A percentile compares a stretch with the other conserved stretches of the same genome.
phyloP scores from a whole-genome alignment of 2,329 filamentous ascomycete species.

The Aspergillus sp. region DNA sequence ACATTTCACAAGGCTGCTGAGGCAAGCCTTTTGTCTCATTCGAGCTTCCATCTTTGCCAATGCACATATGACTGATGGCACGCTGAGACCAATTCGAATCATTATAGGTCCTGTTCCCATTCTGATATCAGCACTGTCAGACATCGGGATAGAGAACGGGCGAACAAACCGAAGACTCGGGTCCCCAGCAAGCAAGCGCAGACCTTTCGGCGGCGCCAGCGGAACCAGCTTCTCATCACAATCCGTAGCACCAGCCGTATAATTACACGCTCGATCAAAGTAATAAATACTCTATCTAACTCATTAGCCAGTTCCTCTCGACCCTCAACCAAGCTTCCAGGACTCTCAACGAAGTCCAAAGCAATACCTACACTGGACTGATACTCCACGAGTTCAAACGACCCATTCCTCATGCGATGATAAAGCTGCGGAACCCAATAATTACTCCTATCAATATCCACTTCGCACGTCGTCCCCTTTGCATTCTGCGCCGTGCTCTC shows the following conservation, averaged over 20 bases:
- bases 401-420: slow-evolving; percentile 45
- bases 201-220: slow-evolving; percentile 25
- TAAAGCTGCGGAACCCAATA: slow-evolving; percentile 78
- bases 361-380: slow-evolving; percentile 18
- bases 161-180: slow-evolving; percentile 18
- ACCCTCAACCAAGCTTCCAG: background rate
- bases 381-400: slow-evolving; percentile 23
- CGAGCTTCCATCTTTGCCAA: slow-evolving; percentile 50
- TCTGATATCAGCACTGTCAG: background rate
- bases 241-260: slow-evolving; percentile 13
- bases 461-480: slow-evolving; percentile 57
- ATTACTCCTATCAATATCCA: slow-evolving; percentile 69
- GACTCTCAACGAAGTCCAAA: background rate
- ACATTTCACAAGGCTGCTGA: slow-evolving; percentile 41
- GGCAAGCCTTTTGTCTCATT: slow-evolving; percentile 64
- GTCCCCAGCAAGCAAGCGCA: slow-evolving; percentile 27
- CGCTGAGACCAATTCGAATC: slow-evolving; percentile 32
- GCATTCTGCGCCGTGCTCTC: slow-evolving; percentile 56
- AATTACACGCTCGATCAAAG: slow-evolving; percentile 25
- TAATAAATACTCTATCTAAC: slow-evolving; percentile 28
- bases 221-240: slow-evolving; percentile 15
- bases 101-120: slow-evolving; percentile 20
- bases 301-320: background rate
- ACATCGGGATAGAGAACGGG: background rate
- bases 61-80: slow-evolving; percentile 60